Evolutionary conservation across 495 filamentous ascomycete species (phyloP), one percentile per base, ranked within the genome.

Genomic region (Thozetella sp.): DNA sequence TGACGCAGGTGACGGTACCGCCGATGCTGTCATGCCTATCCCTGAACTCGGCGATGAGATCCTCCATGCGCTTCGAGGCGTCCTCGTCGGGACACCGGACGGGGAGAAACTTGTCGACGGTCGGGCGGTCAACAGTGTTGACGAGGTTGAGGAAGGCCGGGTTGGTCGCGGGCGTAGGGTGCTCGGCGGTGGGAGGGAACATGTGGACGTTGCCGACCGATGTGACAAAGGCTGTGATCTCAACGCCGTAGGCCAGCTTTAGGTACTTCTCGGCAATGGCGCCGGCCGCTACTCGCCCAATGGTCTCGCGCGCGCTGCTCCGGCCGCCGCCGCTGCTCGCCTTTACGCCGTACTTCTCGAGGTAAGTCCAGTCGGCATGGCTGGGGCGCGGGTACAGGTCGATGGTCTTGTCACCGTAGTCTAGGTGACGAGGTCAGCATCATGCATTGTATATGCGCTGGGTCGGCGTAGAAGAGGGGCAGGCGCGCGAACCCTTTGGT

Each of bases 271-370:
- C 95, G 25, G 93, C 93, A 70, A 98, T 92, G 50, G 93, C 89
- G 55, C 95, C 93, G n/a, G 95, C 93, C 23, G 94, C 93, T 25
- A 98, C 95, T 60, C 95, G 87, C 30, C 93, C 80, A 65, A 99
- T 97, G 11, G 95, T 99, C 83, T 99, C 95, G 55, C 95, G 83
- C 19, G 95, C 95, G 70, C 89, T 93, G 73, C 91, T 95, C 61
- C 96, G 85, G 24, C 95, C 96, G 62, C 95, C 95, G 59, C 95
- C 95, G 61, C 89, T 93, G 73, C 87, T 91, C 4, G 96, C 93
- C 80, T 96, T 95, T 56, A 98, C 89, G 12, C 95, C 95, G 65
- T 99, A 99, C 75, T 99, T 99, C 78, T 94, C 89, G 51, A 97
- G 84, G 74, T 98, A 98, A 62, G 95, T 99, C 83, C 88, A 97